These are phyloP conservation scores for Eucalyptus polyanthemos DNA, from an alignment of 345 rosid genomes.

Conservation along the genomic window DNA sequence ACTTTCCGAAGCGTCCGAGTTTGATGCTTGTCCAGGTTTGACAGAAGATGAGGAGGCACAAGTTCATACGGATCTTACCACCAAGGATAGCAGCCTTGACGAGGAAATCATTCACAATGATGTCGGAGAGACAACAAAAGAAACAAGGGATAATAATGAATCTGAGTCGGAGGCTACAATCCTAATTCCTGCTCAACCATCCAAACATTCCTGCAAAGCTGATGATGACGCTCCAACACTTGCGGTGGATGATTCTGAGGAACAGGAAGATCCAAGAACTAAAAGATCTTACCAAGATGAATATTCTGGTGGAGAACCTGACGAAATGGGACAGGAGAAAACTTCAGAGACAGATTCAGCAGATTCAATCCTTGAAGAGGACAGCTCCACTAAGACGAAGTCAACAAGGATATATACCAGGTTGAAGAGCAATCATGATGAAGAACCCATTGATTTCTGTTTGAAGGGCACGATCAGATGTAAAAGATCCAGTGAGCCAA, in stretches of 20 bases:
- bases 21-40: not conserved
- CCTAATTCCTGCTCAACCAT: not conserved
- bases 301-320: slow-evolving; percentile 1
- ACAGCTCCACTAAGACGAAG: not conserved
- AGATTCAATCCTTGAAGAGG: not conserved
- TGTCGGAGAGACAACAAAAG: not conserved
- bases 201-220: not conserved
- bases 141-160: not conserved
- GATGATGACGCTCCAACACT: not conserved
- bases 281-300: not conserved
- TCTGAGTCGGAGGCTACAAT: not conserved
- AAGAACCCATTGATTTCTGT: slow-evolving; percentile 4
- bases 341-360: not conserved
- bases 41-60: not conserved
- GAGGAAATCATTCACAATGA: not conserved
- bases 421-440: slow-evolving; percentile 5
- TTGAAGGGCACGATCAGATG: slow-evolving; percentile 25
- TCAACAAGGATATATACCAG: not conserved
- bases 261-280: not conserved
- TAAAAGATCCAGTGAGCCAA: slow-evolving; percentile 13
- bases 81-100: not conserved
- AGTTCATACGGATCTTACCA: not conserved
- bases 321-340: slow-evolving; percentile 6
- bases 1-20: not conserved
- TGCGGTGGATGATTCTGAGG: not conserved